A percentile compares a stretch with the other conserved stretches of the same genome.
Evolutionary conservation across 2,329 filamentous ascomycete species (phyloP).

Genomic region (Ascomycota sp.): DNA sequence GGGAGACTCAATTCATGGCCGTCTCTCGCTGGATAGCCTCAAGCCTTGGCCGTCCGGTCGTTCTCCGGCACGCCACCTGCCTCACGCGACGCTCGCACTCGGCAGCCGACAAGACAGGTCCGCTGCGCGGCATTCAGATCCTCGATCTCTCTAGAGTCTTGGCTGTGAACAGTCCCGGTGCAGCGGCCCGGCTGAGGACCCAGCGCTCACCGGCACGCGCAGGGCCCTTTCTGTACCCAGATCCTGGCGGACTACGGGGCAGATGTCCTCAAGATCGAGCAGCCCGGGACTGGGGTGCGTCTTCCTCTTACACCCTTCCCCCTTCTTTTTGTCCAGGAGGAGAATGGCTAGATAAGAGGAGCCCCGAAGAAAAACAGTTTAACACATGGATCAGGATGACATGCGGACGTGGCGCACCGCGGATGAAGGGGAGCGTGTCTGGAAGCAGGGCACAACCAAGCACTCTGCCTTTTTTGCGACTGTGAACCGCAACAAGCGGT

Average conservation of each 20-base stretch:
- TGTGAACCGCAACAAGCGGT: slow-evolving; percentile 23
- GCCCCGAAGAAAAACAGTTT: too few relatives aligned
- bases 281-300: slow-evolving; percentile 4
- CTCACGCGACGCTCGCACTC: not conserved
- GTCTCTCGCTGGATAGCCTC: too few relatives aligned
- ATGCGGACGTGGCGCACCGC: slow-evolving; percentile 5
- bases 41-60: too few relatives aligned
- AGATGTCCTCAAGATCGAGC: slow-evolving; percentile 20
- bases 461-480: slow-evolving; percentile 22
- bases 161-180: slow-evolving; percentile 2
- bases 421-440: slow-evolving; percentile 7
- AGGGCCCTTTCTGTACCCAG: slow-evolving; percentile 17
- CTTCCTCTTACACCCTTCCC: not conserved
- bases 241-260: slow-evolving; percentile 25
- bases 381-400: slow-evolving; percentile 3
- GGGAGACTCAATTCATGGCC: too few relatives aligned
- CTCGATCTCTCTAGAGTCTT: slow-evolving; percentile 4
- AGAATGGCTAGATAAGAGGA: too few relatives aligned
- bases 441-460: slow-evolving; percentile 5
- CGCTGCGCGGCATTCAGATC: slow-evolving; percentile 2
- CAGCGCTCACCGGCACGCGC: too few relatives aligned
- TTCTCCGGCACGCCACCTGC: not conserved
- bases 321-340: too few relatives aligned
- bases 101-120: not conserved
- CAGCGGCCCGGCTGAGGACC: too few relatives aligned